These are phyloP conservation scores for Magnaporthiopsis poae DNA, from an alignment of 2,329 filamentous ascomycete genomes.

Conservation along the genomic window DNA sequence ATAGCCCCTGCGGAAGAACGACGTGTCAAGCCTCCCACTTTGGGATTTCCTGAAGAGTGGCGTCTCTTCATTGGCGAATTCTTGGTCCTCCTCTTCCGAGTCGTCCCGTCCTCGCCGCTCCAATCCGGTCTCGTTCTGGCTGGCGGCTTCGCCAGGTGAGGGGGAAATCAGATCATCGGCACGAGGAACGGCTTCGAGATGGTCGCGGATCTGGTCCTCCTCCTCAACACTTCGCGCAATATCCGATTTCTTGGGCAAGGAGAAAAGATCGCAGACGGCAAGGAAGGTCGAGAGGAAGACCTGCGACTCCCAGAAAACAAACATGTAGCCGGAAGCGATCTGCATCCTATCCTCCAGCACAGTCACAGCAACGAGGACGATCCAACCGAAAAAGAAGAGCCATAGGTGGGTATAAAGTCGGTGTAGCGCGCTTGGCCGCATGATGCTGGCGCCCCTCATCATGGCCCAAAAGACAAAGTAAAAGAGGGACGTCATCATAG, in stretches of 20 bases:
- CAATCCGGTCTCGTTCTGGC: constrained; percentile 12
- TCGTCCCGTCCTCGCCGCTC: constrained; percentile 17
- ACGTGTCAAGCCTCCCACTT: constrained; percentile 30
- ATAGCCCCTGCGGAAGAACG: constrained; percentile 42
- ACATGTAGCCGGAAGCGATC: constrained; percentile 67
- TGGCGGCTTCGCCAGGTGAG: constrained; percentile 25
- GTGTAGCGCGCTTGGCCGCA: constrained; percentile 77
- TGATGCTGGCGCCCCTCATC: constrained; percentile 65
- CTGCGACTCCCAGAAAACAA: constrained; percentile 69
- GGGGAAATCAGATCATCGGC: constrained; percentile 30
- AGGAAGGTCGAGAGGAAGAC: constrained; percentile 66
- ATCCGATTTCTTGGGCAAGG: constrained; percentile 59
- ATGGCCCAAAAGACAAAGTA: constrained; percentile 75
- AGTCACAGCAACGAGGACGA: constrained; percentile 59
- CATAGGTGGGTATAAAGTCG: constrained; percentile 73
- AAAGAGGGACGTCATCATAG: constrained; percentile 75
- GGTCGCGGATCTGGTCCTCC: constrained; percentile 34
- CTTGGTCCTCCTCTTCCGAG: constrained; percentile 26
- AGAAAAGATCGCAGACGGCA: constrained; percentile 70
- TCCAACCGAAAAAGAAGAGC: constrained; percentile 70
- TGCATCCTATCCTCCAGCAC: constrained; percentile 67
- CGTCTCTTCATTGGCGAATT: constrained; percentile 41
- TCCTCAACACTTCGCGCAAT: constrained; percentile 53
- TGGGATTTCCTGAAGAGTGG: constrained; percentile 31
- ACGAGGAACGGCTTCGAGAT: constrained; percentile 21